Percentiles rank a stretch among this genome's conserved stretches.
phyloP scores from a whole-genome alignment of 2,329 filamentous ascomycete genomes.

The Ophiostoma sp. region DNA sequence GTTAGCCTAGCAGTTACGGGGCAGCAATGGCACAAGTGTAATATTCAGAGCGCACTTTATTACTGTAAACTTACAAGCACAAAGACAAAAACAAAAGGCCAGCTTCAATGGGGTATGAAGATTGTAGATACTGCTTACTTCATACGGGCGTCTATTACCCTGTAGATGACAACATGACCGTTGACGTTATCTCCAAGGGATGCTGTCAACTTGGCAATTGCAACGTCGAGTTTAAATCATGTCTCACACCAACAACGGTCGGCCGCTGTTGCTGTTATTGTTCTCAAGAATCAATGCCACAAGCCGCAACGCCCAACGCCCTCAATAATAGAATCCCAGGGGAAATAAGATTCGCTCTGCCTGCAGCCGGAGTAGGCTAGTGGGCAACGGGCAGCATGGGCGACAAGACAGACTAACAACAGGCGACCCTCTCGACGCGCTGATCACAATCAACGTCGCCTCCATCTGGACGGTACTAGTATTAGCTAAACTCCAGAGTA shows the following conservation, averaged over 20 bases:
- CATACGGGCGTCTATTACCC: too few relatives aligned
- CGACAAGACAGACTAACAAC: background rate
- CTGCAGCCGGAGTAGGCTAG: slow-evolving; percentile 4
- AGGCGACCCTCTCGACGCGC: background rate
- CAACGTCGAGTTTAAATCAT: background rate
- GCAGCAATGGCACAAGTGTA: background rate
- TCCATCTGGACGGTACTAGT: background rate
- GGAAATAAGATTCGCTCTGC: background rate
- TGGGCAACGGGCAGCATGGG: slow-evolving; percentile 2
- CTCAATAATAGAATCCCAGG: background rate
- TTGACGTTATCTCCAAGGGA: background rate
- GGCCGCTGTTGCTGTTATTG: background rate
- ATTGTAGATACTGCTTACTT: too few relatives aligned
- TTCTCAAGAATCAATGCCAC: background rate
- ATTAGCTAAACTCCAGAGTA: background rate
- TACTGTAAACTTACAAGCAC: slow-evolving; percentile 2
- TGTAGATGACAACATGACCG: background rate
- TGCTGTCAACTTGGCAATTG: background rate
- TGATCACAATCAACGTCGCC: slow-evolving; percentile 3
- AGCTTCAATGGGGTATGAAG: too few relatives aligned
- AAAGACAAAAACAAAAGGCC: background rate
- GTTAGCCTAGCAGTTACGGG: background rate
- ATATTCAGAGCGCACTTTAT: slow-evolving; percentile 1
- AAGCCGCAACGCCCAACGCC: too few relatives aligned
- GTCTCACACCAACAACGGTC: background rate